Percentiles rank a stretch among this genome's conserved stretches.
These are phyloP conservation scores for Microdochium trichocladiopsis DNA, from an alignment of 2,329 filamentous ascomycete species.

Conservation along the genomic window DNA sequence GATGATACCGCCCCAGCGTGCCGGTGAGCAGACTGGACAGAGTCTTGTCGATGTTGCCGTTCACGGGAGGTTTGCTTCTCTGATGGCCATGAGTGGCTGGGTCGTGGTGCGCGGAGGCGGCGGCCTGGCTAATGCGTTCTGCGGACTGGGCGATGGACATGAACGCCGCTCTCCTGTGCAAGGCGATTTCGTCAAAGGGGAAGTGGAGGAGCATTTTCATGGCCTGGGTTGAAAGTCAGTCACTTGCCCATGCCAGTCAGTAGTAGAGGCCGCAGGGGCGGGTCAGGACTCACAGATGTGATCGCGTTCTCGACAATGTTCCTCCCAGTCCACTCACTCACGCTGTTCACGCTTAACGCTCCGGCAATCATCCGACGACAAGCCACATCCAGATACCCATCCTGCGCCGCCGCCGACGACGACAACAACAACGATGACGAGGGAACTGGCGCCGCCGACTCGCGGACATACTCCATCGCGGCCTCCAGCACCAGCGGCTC, in stretches of 20 bases:
- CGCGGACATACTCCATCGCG: neutral
- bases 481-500: neutral
- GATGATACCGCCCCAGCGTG: neutral
- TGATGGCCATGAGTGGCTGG: neutral
- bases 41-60: neutral
- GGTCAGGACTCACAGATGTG: neutral
- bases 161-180: neutral
- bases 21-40: neutral
- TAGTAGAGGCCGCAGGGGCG: neutral
- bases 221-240: neutral
- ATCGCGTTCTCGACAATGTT: neutral
- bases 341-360: neutral
- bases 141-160: neutral
- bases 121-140: neutral
- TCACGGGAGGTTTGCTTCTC: neutral
- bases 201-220: neutral
- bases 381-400: neutral
- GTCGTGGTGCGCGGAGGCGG: neutral
- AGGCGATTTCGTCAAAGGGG: neutral
- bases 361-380: neutral
- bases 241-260: neutral
- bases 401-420: neutral
- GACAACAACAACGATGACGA: too few species aligned
- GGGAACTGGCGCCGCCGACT: neutral
- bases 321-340: neutral